phyloP scores from a whole-genome alignment of 495 filamentous ascomycete species.

The Collariella sp. region DNA sequence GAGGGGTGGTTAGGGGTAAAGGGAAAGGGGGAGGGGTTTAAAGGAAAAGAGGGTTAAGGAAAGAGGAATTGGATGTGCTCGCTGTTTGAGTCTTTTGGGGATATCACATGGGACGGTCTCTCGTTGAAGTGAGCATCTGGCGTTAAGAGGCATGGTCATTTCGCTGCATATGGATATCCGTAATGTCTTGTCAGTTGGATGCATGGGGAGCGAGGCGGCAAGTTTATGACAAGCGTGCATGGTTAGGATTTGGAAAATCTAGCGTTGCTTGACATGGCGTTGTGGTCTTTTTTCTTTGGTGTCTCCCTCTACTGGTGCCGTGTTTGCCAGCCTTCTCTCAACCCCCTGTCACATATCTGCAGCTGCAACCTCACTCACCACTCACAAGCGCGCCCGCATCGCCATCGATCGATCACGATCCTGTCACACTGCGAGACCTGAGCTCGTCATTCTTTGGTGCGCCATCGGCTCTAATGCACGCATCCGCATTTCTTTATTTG shows the following conservation, averaged over 20 bases:
- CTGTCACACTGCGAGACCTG: too few relatives aligned
- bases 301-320: too few relatives aligned
- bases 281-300: neutral
- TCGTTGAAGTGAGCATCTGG: neutral
- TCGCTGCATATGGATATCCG: slow-evolving; percentile 5
- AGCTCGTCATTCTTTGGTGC: too few relatives aligned
- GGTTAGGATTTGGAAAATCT: too few relatives aligned
- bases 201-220: neutral
- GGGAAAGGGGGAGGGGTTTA: neutral
- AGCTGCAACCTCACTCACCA: too few relatives aligned
- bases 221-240: neutral
- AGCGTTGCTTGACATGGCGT: neutral
- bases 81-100: neutral
- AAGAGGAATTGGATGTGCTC: neutral
- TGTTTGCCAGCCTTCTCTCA: too few relatives aligned
- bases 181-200: slow-evolving; percentile 9
- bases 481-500: neutral
- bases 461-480: neutral
- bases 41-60: neutral
- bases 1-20: neutral
- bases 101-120: neutral
- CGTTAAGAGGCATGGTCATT: slow-evolving; percentile 3
- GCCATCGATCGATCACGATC: neutral
- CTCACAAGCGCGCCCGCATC: neutral
- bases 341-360: too few relatives aligned